Base-by-base conservation (phyloP, 208 protist genomes). In the Porcisia deanei region DNA sequence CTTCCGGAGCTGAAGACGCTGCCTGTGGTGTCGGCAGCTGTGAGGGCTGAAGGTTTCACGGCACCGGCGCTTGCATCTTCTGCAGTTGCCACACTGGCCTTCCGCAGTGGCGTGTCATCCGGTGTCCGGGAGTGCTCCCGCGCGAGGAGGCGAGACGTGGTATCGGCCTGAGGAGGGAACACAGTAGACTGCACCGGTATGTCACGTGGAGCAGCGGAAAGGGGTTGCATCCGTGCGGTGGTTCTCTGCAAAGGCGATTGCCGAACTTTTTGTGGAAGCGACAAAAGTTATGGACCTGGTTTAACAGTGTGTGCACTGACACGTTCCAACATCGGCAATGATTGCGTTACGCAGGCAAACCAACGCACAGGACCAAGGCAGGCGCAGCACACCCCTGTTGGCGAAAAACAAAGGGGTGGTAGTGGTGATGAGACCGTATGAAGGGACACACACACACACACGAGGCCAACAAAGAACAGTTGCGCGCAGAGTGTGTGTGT, bases 121-220 rank as follows among this genome's bases (percentile, higher is more conserved):
- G 37, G 4, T 8, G 41, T 22, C 39, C 25, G 5, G 22, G 54
- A 43, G 68, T 41, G 34, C 25, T 68, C 57, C 25, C 43, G 25
- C 0, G 74, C 12, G 20, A 73, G 74, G 10, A 78, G 45, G 1
- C 65, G 66, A 2, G 68, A 49, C 0, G 75, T 55, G 52, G 75
- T 70, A 53, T 16, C 54, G 57, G 68, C 68, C 57, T 69, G 68
- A 53, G 54, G 68, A 30, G 75, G 68, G n/a, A 52, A 2, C 14
- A 8, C 30, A 3, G 34, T 25, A 3, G 16, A 30, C 52, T 25
- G 9, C 25, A 45, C 6, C 49, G 47, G 55, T 39, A 30, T 54
- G 45, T 41, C 14, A 3, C 12, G 22, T 55, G 30, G 22, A 9
- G 25, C 53, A 4, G 65, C 0, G 8, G 47, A 34, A 41, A n/a